Evolutionary conservation across 345 rosid genomes (phyloP).

Genomic region (Dovyalis caffra): DNA sequence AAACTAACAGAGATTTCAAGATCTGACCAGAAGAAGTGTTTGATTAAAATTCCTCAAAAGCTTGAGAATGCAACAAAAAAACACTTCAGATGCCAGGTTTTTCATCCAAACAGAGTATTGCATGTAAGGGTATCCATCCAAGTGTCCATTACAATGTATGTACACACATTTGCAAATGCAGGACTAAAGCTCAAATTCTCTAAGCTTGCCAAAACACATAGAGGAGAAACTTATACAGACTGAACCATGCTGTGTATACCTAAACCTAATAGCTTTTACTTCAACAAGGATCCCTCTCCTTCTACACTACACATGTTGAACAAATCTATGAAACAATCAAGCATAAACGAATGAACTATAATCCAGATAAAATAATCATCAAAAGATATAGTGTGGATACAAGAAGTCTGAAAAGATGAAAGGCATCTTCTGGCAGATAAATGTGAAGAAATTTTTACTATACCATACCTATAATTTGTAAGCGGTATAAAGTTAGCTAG

Average conservation of each 20-base stretch:
- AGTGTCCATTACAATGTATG: neutral
- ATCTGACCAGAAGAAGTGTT: neutral
- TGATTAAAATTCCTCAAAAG: neutral
- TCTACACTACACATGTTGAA: neutral
- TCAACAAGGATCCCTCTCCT: neutral
- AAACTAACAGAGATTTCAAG: neutral
- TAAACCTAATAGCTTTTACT: neutral
- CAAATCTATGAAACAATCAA: neutral
- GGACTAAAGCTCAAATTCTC: neutral
- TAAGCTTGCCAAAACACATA: neutral
- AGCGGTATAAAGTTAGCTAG: conserved; percentile 75
- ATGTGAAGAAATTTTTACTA: neutral
- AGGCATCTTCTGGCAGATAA: neutral
- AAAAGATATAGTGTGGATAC: neutral
- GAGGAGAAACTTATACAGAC: neutral
- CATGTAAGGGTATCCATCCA: neutral
- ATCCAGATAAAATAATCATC: too few species aligned
- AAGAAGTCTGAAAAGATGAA: neutral
- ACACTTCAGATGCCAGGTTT: neutral
- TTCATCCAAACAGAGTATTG: neutral
- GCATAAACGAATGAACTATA: neutral
- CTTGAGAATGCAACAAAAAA: neutral
- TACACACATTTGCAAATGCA: neutral
- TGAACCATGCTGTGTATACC: neutral
- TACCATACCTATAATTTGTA: conserved; percentile 73